Conservation (phyloP, 306 rosid species). For the Elaeagnus macrophylla region DNA sequence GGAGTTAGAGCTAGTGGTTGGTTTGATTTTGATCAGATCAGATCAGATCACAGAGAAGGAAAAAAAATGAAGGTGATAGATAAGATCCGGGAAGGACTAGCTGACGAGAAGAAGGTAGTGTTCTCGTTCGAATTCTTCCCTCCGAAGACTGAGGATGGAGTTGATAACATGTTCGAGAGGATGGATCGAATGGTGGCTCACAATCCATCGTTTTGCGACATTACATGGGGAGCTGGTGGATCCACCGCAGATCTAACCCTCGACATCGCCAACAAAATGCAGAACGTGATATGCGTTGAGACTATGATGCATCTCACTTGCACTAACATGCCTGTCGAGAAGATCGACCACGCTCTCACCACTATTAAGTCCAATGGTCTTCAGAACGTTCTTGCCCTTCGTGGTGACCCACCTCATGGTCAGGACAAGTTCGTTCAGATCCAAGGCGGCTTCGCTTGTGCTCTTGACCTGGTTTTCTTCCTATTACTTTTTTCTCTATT, state of each 20-base stretch:
- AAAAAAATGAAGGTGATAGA: constrained; percentile 67
- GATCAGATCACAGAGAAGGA: neutral
- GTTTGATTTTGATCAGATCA: no score
- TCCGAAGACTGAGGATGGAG: constrained; percentile 90
- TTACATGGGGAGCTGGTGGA: constrained; percentile 99
- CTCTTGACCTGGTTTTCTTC: constrained; percentile 63
- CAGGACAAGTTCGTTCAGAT: constrained; percentile 89
- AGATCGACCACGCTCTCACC: constrained; percentile 80
- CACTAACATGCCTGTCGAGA: constrained; percentile 92
- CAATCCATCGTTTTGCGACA: constrained; percentile 82
- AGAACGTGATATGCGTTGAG: constrained; percentile 85
- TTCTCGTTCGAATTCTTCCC: constrained; percentile 95
- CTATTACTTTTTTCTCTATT: neutral
- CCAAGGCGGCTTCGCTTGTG: constrained; percentile 92
- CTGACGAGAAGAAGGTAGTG: constrained; percentile 49
- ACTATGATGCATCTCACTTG: constrained; percentile 97
- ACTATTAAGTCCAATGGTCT: constrained; percentile 82
- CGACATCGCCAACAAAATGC: constrained; percentile 86
- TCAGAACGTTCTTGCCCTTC: constrained; percentile 92
- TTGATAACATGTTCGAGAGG: constrained; percentile 79
- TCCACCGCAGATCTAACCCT: constrained; percentile 85
- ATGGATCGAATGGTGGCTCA: constrained; percentile 98
- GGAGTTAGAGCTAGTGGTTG: no score
- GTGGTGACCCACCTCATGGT: constrained; percentile 97
- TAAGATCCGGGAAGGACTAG: constrained; percentile 45